These are phyloP conservation scores for Stenocarpella maydis DNA, from an alignment of 2,329 filamentous ascomycete species.

Conservation along the genomic window DNA sequence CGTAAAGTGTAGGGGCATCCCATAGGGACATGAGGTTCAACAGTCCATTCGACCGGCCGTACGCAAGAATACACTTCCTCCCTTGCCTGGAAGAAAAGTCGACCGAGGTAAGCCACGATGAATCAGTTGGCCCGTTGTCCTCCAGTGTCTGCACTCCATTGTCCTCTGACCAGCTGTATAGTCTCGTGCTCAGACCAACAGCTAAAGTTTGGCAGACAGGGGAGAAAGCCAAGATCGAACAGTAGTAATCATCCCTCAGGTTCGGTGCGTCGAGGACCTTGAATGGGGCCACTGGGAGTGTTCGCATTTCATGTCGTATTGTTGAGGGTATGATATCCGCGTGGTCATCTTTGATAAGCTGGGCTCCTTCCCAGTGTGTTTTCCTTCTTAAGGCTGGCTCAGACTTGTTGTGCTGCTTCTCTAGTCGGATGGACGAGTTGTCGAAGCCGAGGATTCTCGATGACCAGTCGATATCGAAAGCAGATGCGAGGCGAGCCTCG, in stretches of 20 bases:
- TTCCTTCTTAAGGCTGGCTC: slow-evolving; percentile 39
- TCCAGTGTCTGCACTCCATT: slow-evolving; percentile 67
- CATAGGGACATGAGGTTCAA: slow-evolving; percentile 81
- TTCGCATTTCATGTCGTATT: slow-evolving; percentile 45
- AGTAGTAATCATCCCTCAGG: slow-evolving; percentile 96
- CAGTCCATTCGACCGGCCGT: slow-evolving; percentile 80
- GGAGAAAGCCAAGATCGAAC: slow-evolving; percentile 88
- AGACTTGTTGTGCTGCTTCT: slow-evolving; percentile 29
- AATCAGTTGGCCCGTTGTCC: slow-evolving; percentile 53
- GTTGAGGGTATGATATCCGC: slow-evolving; percentile 37
- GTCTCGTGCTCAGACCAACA: slow-evolving; percentile 78
- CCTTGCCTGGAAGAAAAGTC: slow-evolving; percentile 86
- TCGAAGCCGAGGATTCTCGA: slow-evolving; percentile 70
- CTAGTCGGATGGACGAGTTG: slow-evolving; percentile 38
- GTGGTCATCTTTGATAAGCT: slow-evolving; percentile 48
- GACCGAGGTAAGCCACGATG: slow-evolving; percentile 79
- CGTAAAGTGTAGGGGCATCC: slow-evolving; percentile 50
- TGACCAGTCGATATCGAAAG: slow-evolving; percentile 79
- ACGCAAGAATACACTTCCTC: slow-evolving; percentile 80
- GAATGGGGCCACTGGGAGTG: slow-evolving; percentile 77
- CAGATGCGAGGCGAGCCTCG: slow-evolving; percentile 77
- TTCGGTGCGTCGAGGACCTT: slow-evolving; percentile 90
- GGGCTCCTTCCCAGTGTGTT: slow-evolving; percentile 52
- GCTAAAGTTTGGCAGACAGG: slow-evolving; percentile 77
- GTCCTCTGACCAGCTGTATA: slow-evolving; percentile 90